A percentile compares a stretch with the other conserved stretches of the same genome.
Evolutionary conservation across 2,329 filamentous ascomycete species (phyloP).

Genomic region (Reticulascus tulasneorum): DNA sequence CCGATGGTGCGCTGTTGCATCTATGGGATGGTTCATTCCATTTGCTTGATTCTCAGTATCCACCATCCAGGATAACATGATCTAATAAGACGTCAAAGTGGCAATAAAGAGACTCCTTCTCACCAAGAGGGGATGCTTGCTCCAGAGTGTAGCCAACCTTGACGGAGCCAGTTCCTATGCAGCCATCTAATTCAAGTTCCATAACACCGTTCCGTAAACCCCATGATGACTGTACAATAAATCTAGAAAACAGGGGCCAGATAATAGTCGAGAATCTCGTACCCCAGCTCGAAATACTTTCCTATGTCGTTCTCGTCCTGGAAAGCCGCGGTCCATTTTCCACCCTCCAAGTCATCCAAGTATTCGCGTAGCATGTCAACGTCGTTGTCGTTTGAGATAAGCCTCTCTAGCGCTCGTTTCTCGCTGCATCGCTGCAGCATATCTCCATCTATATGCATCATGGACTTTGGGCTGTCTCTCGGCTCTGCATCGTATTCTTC

Average conservation of each 20-base stretch:
- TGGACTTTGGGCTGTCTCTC: slow-evolving; percentile 32
- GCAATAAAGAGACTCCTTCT: too few species aligned
- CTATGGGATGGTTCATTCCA: too few species aligned
- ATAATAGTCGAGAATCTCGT: slow-evolving; percentile 51
- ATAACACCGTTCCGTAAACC: too few species aligned
- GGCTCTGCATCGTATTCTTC: slow-evolving; percentile 31
- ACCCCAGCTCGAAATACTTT: slow-evolving; percentile 45
- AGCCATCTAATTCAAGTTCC: too few species aligned
- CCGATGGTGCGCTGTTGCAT: too few species aligned
- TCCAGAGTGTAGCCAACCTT: too few species aligned
- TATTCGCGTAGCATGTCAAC: slow-evolving; percentile 42
- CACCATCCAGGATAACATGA: too few species aligned
- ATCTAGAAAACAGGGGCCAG: slow-evolving; percentile 45
- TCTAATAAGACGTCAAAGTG: too few species aligned
- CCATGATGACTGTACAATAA: too few species aligned
- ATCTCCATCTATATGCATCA: slow-evolving; percentile 66
- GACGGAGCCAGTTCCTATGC: too few species aligned
- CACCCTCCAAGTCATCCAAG: slow-evolving; percentile 46
- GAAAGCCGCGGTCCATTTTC: slow-evolving; percentile 32
- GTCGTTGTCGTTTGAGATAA: slow-evolving; percentile 30
- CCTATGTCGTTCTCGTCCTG: slow-evolving; percentile 17
- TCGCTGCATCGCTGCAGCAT: slow-evolving; percentile 53
- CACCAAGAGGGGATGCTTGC: too few species aligned
- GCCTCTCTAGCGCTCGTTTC: slow-evolving; percentile 37
- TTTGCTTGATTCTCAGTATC: too few species aligned